Percentiles rank a stretch among this genome's conserved stretches.
Evolutionary conservation across 2,329 filamentous ascomycete genomes (phyloP).

Genomic region (Aspergillus nomiae): DNA sequence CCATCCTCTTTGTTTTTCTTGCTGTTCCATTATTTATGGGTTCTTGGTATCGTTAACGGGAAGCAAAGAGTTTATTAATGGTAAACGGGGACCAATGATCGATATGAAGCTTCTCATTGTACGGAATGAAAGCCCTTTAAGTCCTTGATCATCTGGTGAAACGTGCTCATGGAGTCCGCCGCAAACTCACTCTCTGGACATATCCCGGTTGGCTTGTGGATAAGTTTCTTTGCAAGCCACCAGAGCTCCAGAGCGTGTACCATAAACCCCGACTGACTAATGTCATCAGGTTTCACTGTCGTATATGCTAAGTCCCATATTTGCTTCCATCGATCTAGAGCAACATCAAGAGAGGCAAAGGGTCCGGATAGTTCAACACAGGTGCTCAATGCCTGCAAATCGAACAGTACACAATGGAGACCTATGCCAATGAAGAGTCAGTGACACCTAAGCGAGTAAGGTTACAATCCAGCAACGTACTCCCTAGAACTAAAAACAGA

Average conservation of each 20-base stretch:
- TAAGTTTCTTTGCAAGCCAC: neutral
- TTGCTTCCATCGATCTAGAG: neutral
- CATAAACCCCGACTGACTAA: neutral
- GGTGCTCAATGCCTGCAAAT: neutral
- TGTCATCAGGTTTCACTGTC: neutral
- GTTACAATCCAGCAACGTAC: neutral
- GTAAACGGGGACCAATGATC: neutral
- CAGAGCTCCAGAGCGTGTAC: neutral
- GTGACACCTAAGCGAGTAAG: too few relatives aligned
- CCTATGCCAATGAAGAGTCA: neutral
- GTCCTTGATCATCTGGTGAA: neutral
- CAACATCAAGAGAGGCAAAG: neutral
- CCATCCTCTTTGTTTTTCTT: neutral
- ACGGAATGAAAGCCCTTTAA: neutral
- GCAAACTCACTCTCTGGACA: neutral
- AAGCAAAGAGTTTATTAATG: neutral
- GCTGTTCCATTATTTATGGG: fast-evolving
- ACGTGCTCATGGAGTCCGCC: neutral
- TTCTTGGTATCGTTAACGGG: neutral
- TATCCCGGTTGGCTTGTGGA: neutral
- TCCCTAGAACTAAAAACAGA: neutral
- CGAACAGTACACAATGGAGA: neutral
- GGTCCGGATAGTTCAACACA: neutral
- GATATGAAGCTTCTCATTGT: neutral
- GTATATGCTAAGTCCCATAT: neutral